Evolutionary conservation across 2,329 filamentous ascomycete genomes (phyloP).

Genomic region (Talaromyces piceae): DNA sequence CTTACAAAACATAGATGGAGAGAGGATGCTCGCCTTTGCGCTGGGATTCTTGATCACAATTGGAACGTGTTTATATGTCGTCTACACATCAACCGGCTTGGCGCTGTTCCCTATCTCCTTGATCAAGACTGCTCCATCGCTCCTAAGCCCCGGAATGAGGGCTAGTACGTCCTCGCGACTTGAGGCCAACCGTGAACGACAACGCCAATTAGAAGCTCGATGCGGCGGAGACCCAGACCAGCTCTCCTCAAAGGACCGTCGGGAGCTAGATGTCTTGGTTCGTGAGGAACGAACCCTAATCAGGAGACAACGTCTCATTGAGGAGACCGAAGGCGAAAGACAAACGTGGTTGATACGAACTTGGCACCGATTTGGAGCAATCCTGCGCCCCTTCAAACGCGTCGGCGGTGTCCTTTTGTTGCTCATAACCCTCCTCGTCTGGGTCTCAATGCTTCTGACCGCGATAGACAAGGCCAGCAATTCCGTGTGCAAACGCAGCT

Average conservation of each 20-base stretch:
- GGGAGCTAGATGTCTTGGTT: slow-evolving; percentile 78
- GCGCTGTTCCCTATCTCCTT: slow-evolving; percentile 82
- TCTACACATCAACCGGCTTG: slow-evolving; percentile 84
- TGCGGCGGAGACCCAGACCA: slow-evolving; percentile 67
- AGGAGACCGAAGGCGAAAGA: slow-evolving; percentile 61
- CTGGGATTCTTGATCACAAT: slow-evolving; percentile 82
- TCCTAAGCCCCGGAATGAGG: slow-evolving; percentile 72
- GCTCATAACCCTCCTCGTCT: slow-evolving; percentile 65
- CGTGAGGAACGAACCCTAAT: slow-evolving; percentile 90
- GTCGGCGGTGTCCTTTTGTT: slow-evolving; percentile 74
- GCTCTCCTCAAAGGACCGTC: slow-evolving; percentile 74
- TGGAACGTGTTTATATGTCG: slow-evolving; percentile 74
- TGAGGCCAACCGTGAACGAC: slow-evolving; percentile 81
- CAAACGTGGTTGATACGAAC: slow-evolving; percentile 62
- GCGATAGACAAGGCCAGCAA: slow-evolving; percentile 95
- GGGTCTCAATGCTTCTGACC: slow-evolving; percentile 90
- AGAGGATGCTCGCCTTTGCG: slow-evolving; percentile 84
- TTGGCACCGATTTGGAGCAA: slow-evolving; percentile 73
- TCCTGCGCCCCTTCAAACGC: slow-evolving; percentile 84
- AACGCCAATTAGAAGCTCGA: slow-evolving; percentile 82
- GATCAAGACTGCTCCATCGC: slow-evolving; percentile 82
- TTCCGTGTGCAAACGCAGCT: slow-evolving; percentile 81
- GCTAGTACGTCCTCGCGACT: slow-evolving; percentile 73
- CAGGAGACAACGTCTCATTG: slow-evolving; percentile 77
- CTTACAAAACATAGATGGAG: slow-evolving; percentile 53